Percentiles rank a stretch among this genome's conserved stretches.
Conservation (phyloP, 345 rosid genomes). For the Gossypium arboreum region DNA sequence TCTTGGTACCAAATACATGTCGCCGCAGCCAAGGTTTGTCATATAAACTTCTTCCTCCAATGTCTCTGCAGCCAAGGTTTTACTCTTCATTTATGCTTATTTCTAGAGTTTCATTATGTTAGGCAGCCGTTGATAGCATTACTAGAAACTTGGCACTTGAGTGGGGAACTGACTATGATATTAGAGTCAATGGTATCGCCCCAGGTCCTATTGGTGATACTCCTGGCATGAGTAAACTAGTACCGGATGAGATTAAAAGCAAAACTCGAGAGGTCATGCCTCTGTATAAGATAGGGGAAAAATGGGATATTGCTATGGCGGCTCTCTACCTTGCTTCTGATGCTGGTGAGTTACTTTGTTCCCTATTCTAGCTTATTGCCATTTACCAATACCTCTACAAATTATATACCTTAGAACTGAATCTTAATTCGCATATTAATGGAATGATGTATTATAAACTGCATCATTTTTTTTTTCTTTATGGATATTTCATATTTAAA, state of each 20-base stretch:
- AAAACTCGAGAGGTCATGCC: conserved; percentile 41
- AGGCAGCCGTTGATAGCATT: conserved; percentile 77
- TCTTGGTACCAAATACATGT: conserved; percentile 84
- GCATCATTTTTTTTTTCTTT: too few species aligned
- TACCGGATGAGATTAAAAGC: conserved; percentile 55
- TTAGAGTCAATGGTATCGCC: conserved; percentile 69
- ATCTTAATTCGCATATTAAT: too few species aligned
- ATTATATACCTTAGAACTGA: background rate
- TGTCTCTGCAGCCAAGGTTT: background rate
- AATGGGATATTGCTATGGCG: conserved; percentile 89
- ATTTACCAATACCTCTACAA: background rate
- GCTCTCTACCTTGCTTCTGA: conserved; percentile 64
- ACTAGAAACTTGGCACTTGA: conserved; percentile 77
- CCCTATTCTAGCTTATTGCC: background rate
- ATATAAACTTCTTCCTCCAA: background rate
- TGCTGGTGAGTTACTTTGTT: conserved; percentile 45
- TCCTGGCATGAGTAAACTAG: conserved; percentile 78
- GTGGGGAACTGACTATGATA: conserved; percentile 73
- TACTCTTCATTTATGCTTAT: background rate
- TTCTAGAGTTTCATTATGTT: conserved; percentile 10
- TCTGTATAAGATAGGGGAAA: conserved; percentile 61
- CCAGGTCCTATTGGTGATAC: conserved; percentile 80
- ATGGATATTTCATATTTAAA: too few species aligned
- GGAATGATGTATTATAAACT: too few species aligned
- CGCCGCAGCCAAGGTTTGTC: conserved; percentile 74